These are phyloP conservation scores for Phytophthora uliginosa DNA, from an alignment of 352 stramenopile genomes.

Conservation along the genomic window DNA sequence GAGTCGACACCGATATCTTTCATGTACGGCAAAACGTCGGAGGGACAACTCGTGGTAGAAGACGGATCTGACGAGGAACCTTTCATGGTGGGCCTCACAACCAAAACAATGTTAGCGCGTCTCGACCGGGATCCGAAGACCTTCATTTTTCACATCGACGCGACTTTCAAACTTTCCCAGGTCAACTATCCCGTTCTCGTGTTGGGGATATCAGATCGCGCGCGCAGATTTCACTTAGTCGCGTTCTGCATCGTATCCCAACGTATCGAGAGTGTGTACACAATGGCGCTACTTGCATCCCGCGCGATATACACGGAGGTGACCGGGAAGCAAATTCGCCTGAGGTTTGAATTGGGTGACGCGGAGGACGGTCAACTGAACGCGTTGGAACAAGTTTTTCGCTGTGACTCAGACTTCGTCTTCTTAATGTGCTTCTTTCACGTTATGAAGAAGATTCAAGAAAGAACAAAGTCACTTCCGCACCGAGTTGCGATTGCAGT, in stretches of 20 bases:
- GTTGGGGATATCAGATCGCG: constrained; percentile 28
- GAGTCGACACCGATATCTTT: constrained; percentile 1
- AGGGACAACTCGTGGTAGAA: neutral
- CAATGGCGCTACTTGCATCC: neutral
- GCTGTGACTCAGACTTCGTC: neutral
- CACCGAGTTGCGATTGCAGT: constrained; percentile 1
- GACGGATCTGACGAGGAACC: constrained; percentile 12
- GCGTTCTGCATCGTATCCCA: constrained; percentile 22
- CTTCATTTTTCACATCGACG: constrained; percentile 26
- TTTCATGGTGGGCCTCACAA: constrained; percentile 5
- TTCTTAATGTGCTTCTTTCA: constrained; percentile 35
- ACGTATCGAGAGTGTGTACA: constrained; percentile 1
- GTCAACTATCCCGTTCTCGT: constrained; percentile 17
- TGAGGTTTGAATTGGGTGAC: constrained; percentile 23
- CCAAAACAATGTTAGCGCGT: neutral
- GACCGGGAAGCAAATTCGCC: neutral
- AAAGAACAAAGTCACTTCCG: constrained; percentile 10
- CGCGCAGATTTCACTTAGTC: constrained; percentile 21
- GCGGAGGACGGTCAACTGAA: constrained; percentile 28
- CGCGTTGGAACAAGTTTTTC: constrained; percentile 6
- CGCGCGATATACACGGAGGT: neutral
- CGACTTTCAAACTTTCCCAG: constrained; percentile 28
- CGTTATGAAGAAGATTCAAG: constrained; percentile 4
- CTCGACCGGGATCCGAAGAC: neutral
- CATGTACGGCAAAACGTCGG: neutral